These are phyloP conservation scores for Heterobasidion occidentale DNA, from an alignment of 1,284 basidiomycete species.

Conservation along the genomic window DNA sequence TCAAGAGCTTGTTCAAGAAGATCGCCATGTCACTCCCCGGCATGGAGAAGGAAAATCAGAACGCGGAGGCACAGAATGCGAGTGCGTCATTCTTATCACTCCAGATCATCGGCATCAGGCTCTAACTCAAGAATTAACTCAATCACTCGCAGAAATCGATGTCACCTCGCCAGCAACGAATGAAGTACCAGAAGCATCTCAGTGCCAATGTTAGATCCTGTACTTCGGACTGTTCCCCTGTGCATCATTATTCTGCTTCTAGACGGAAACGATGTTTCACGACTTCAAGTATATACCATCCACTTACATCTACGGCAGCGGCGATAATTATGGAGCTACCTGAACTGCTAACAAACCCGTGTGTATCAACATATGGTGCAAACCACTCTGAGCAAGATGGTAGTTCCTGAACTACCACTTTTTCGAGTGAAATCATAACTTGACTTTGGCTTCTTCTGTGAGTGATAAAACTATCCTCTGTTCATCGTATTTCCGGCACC, in stretches of 20 bases:
- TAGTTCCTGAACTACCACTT: neutral
- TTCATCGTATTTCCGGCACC: slow-evolving; percentile 96
- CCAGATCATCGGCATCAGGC: neutral
- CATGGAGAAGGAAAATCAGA: slow-evolving; percentile 78
- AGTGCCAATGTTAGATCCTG: slow-evolving; percentile 55
- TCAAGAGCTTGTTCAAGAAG: slow-evolving; percentile 98
- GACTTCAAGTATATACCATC: slow-evolving; percentile 1
- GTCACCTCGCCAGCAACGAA: slow-evolving; percentile 58
- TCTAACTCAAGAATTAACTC: neutral
- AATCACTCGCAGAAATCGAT: slow-evolving; percentile 60
- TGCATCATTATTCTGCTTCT: neutral
- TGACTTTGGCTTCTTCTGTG: neutral
- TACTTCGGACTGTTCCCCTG: neutral
- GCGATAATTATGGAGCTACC: neutral
- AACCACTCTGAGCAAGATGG: neutral
- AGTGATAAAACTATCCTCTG: slow-evolving; percentile 50
- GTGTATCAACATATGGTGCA: neutral
- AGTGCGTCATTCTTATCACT: slow-evolving; percentile 40
- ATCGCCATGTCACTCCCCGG: slow-evolving; percentile 98
- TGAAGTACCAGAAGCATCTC: slow-evolving; percentile 70
- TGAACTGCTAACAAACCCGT: neutral
- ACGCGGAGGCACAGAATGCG: slow-evolving; percentile 56
- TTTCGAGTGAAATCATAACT: neutral
- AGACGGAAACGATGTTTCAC: too few relatives aligned
- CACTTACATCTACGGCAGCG: neutral